These are phyloP conservation scores for Epichloe festucae DNA, from an alignment of 2,329 filamentous ascomycete species.

Conservation along the genomic window DNA sequence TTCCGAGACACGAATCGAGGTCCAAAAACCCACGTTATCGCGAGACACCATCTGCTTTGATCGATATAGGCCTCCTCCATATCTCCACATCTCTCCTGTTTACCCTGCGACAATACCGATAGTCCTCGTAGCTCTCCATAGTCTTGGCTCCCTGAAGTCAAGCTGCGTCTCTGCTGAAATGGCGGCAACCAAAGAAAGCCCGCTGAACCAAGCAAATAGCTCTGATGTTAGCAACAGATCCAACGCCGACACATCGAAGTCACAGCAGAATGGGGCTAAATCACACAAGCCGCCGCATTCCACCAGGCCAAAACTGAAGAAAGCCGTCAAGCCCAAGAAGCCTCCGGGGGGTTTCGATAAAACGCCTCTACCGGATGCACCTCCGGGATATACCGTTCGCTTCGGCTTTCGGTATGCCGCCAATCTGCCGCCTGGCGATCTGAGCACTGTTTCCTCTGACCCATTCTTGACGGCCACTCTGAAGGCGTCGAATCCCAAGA, in stretches of 20 bases:
- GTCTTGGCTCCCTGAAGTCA: neutral
- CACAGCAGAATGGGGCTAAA: neutral
- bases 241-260: neutral
- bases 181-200: neutral
- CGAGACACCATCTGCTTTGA: neutral
- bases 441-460: slow-evolving; percentile 66
- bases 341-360: slow-evolving; percentile 74
- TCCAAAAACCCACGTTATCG: neutral
- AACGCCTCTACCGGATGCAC: slow-evolving; percentile 62
- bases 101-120: neutral
- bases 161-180: neutral
- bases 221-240: neutral
- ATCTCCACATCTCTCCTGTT: neutral
- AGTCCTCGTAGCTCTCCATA: neutral
- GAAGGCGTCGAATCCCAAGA: slow-evolving; percentile 51
- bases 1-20: neutral
- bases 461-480: slow-evolving; percentile 73
- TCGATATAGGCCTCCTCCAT: neutral
- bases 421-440: slow-evolving; percentile 73
- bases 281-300: neutral
- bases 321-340: slow-evolving; percentile 15
- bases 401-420: slow-evolving; percentile 72
- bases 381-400: slow-evolving; percentile 70
- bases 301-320: slow-evolving; percentile 10
- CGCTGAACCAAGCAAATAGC: neutral